Evolutionary conservation across 306 rosid species (phyloP).

Genomic region (Inga oerstediana): DNA sequence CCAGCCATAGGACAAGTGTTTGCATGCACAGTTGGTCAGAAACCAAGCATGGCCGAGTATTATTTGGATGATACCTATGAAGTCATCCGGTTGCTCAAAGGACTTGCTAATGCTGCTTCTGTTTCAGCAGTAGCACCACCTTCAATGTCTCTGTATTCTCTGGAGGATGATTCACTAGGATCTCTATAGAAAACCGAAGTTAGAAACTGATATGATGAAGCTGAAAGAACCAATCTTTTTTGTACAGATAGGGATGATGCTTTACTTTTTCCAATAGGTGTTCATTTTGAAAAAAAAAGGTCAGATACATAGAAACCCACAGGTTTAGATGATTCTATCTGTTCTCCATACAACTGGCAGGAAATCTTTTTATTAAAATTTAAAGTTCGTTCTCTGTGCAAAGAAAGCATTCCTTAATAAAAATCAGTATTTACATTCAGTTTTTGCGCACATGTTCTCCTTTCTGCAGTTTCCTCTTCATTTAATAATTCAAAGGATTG

Average conservation of each 20-base stretch:
- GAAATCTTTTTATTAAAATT: background rate
- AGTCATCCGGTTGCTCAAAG: conserved; percentile 60
- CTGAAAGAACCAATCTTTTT: background rate
- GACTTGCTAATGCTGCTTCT: conserved; percentile 50
- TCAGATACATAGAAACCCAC: conserved; percentile 4
- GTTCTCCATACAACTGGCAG: background rate
- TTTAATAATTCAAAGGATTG: background rate
- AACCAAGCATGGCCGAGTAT: conserved; percentile 77
- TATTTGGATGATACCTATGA: conserved; percentile 68
- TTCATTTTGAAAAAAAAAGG: background rate
- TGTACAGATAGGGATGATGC: conserved; percentile 20
- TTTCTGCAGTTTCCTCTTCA: background rate
- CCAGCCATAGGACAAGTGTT: conserved; percentile 49
- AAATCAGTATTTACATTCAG: background rate
- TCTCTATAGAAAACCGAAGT: background rate
- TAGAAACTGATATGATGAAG: conserved; percentile 1
- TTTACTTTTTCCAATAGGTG: background rate
- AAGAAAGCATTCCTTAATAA: background rate
- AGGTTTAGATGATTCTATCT: conserved; percentile 20
- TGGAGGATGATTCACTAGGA: background rate
- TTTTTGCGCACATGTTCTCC: background rate
- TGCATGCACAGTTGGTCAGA: conserved; percentile 77
- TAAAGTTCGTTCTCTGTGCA: conserved; percentile 3
- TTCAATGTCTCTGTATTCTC: background rate
- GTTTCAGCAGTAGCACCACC: conserved; percentile 23